Evolutionary conservation across 805 yeast species (phyloP).

Genomic region (Torulaspora delbrueckii): DNA sequence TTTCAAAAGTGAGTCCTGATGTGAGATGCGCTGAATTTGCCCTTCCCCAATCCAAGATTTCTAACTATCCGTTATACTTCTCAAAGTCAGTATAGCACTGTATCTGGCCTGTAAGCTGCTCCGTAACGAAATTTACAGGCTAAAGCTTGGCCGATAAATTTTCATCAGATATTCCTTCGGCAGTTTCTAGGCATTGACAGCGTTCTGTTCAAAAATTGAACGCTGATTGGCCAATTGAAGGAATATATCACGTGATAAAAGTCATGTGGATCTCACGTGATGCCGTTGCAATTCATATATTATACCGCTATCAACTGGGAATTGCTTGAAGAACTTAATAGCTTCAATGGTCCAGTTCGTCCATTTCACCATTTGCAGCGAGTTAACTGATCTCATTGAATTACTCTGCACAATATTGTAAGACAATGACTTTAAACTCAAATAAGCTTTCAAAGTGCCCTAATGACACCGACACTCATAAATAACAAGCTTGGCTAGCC

Average conservation of each 20-base stretch:
- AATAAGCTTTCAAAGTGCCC: no score
- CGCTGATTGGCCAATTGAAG: conserved; percentile 3
- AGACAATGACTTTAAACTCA: no score
- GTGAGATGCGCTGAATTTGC: neutral
- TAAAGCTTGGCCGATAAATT: conserved; percentile 8
- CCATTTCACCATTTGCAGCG: no score
- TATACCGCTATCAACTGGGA: no score
- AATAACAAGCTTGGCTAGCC: no score
- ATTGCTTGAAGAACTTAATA: no score
- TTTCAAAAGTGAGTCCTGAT: conserved; percentile 1
- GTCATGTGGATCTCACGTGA: neutral
- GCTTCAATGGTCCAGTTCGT: no score
- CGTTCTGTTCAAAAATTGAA: neutral
- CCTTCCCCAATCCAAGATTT: conserved; percentile 2
- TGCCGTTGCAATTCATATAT: no score
- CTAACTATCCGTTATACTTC: conserved; percentile 3
- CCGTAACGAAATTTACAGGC: neutral
- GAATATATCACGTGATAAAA: neutral
- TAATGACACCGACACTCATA: no score
- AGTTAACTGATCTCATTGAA: no score
- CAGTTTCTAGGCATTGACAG: neutral
- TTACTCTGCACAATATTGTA: no score
- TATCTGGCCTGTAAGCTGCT: conserved; percentile 1
- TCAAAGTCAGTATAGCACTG: neutral
- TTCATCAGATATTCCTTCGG: conserved; percentile 1